These are phyloP conservation scores for Pontederia paniculata DNA, from an alignment of 176 grass and related monocot species.

Conservation along the genomic window DNA sequence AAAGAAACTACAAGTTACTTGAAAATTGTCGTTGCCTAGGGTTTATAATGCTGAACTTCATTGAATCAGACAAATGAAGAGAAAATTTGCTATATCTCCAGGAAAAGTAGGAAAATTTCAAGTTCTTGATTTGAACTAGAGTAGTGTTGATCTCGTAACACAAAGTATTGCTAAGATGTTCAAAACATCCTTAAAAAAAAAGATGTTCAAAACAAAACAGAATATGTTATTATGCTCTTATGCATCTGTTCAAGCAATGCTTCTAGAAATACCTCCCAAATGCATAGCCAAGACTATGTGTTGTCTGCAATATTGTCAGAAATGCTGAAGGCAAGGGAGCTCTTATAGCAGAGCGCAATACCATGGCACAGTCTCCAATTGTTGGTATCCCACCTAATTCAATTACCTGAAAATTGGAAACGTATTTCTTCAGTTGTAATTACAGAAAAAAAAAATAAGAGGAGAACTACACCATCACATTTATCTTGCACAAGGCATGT, in stretches of 20 bases:
- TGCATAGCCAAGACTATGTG: constrained; percentile 69
- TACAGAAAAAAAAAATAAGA: not conserved
- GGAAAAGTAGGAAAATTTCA: no score
- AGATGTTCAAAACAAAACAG: no score
- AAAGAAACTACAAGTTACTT: no score
- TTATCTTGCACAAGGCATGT: no score
- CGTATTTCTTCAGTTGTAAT: not conserved
- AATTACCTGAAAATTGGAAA: constrained; percentile 54
- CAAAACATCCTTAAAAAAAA: no score
- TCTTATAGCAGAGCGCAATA: constrained; percentile 77
- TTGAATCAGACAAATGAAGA: no score
- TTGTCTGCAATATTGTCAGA: constrained; percentile 74
- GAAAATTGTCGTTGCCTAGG: no score
- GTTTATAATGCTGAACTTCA: no score
- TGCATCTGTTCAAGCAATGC: not conserved
- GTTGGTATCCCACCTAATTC: constrained; percentile 73
- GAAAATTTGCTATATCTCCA: no score
- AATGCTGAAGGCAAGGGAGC: constrained; percentile 62
- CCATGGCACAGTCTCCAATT: constrained; percentile 82
- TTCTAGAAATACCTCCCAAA: constrained; percentile 70
- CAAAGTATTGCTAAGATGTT: no score
- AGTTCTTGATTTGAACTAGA: no score
- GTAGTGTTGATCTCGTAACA: no score
- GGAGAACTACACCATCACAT: not conserved
- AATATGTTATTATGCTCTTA: not conserved